Evolutionary conservation across 2,329 filamentous ascomycete genomes (phyloP).

Genomic region (Hymenoscyphus scutula): DNA sequence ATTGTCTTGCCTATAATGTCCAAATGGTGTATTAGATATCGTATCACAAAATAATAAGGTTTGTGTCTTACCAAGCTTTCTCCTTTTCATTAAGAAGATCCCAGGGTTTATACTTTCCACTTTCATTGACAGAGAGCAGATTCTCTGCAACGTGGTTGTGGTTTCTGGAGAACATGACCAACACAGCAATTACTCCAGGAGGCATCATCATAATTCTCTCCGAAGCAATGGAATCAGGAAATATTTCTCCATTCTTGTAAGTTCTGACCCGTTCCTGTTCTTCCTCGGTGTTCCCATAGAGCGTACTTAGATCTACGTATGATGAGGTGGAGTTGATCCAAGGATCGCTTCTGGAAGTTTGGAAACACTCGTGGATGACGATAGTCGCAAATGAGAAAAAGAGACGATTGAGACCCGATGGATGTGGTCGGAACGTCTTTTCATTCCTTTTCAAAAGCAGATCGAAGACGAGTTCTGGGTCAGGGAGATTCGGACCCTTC

Average conservation of each 20-base stretch:
- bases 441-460: constrained; percentile 42
- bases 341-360: constrained; percentile 40
- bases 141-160: constrained; percentile 44
- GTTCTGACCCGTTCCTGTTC: constrained; percentile 44
- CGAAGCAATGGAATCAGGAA: constrained; percentile 43
- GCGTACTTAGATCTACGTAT: constrained; percentile 47
- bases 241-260: constrained; percentile 43
- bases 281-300: constrained; percentile 45
- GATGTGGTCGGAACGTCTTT: constrained; percentile 43
- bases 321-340: constrained; percentile 47
- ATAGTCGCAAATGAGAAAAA: constrained; percentile 49
- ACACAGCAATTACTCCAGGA: constrained; percentile 43
- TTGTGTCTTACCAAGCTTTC: constrained; percentile 38
- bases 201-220: constrained; percentile 49
- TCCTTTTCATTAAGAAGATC: constrained; percentile 38
- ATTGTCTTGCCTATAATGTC: constrained; percentile 42
- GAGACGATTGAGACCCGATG: constrained; percentile 44
- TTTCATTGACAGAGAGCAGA: constrained; percentile 43
- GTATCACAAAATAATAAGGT: not conserved
- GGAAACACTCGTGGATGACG: constrained; percentile 49
- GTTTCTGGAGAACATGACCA: constrained; percentile 45
- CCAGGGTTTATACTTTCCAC: constrained; percentile 44
- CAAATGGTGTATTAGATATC: not conserved
- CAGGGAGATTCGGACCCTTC: constrained; percentile 49
- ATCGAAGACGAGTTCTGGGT: constrained; percentile 48